Evolutionary conservation across 1,284 basidiomycete genomes (phyloP).

Genomic region (Ustilago crameri): DNA sequence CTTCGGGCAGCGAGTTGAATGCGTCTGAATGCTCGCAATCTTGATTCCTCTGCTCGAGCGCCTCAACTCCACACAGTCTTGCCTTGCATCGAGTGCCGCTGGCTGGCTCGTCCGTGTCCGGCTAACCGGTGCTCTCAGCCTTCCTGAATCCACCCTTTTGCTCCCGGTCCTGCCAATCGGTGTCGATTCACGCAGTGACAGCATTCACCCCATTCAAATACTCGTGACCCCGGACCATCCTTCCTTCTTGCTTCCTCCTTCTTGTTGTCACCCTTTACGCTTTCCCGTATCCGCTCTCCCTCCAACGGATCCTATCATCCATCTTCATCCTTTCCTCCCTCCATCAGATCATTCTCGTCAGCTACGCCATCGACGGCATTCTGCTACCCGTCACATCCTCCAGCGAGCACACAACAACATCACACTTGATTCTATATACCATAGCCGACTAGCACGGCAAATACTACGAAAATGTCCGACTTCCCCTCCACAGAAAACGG

Average conservation of each 20-base stretch:
- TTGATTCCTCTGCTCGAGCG: conserved; percentile 4
- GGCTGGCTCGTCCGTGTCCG: conserved; percentile 8
- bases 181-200: not conserved
- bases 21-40: not conserved
- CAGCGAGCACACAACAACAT: conserved; percentile 8
- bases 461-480: conserved; percentile 54
- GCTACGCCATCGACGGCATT: conserved; percentile 14
- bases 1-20: not conserved
- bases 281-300: not conserved
- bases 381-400: conserved; percentile 1
- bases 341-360: conserved; percentile 1
- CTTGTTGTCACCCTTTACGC: too few relatives aligned
- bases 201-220: conserved; percentile 27
- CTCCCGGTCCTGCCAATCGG: not conserved
- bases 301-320: conserved; percentile 6
- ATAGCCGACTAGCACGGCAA: conserved; percentile 22
- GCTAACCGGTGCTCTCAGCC: conserved; percentile 10
- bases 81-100: not conserved
- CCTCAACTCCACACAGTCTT: conserved; percentile 2
- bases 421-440: not conserved
- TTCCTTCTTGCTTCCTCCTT: conserved; percentile 5
- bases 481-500: conserved; percentile 64
- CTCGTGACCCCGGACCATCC: conserved; percentile 5
- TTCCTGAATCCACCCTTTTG: conserved; percentile 3
- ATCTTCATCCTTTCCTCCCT: not conserved